Base-by-base conservation (phyloP, 164 flowering plant genomes). In the Vitis labrusca region DNA sequence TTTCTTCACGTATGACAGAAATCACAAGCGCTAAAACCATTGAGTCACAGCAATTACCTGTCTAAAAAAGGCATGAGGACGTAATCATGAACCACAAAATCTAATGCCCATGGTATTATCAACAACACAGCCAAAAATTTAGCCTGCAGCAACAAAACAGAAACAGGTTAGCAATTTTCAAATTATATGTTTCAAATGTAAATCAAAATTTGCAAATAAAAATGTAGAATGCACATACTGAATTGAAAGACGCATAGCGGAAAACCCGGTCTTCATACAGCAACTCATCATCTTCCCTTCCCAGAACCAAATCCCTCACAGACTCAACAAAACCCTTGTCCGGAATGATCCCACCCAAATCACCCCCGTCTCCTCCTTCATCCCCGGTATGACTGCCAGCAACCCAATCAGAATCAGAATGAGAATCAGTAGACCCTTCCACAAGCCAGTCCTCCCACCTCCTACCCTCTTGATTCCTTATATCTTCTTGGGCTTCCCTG, bases 61-160 rank as follows among this genome's bases (percentile, higher is more conserved):
- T 95, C 98, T 63, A 95, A 78, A 74, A 95, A 95, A 64, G 99
- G 99, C 99, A 95, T 87, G 73, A 95, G 94, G 80, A 90, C 87
- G 76, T 88, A 93, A 76, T 95, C 98, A 76, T 93, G 99, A 78
- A 89, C 95, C 76, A 88, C 77, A 84, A 89, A 89, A 81, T 93
- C 99, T 85, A 93, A 66, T 59, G 84, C 85, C 86, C 88, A 89
- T 6, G 99, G 98, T 60, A 95, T 65, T 70, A 95, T 68, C 67
- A 95, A 65, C 83, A 93, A 70, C 15, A 91, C 58, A 19, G 94
- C 91, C 90, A 95, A 79, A 76, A 91, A 95, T 74, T 88, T 90
- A 53, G 97, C 99, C 98, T 94, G 93, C 23, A 82, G 81, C 47
- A 63, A 80, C 50, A 61, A 61, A 37, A 61, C 32, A 61, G 37